Base-by-base conservation (phyloP, 352 stramenopile genomes). In the Globisporangium splendens region DNA sequence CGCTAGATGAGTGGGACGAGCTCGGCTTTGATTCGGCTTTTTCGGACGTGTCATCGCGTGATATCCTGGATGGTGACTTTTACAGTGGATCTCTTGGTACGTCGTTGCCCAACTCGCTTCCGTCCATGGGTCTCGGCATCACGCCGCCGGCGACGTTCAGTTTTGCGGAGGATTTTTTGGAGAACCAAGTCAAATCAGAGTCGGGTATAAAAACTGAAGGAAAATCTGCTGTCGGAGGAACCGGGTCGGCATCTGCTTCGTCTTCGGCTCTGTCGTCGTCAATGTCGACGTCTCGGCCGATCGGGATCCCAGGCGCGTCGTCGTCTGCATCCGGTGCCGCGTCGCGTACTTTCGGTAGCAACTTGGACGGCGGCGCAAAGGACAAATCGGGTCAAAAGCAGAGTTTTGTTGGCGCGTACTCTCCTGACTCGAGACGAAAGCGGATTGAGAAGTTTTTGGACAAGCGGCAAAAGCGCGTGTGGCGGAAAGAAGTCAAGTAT, bases 401-500 rank as follows among this genome's bases (percentile, higher is more conserved):
- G 43, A 77, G 77, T n/a, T 90, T 91, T 65, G 91, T 99, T 8
- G 96, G 96, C 24, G 95, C 92, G 8, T 99, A 99, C 72, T 98
- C 92, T 20, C 96, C 96, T 0, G 91, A 98, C 56, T 96, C 88
- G 38, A 77, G 96, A 54, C 88, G 88, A 62, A 89, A 97, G 63
- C 78, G 95, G 15, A 96, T 98, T 54, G 86, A 97, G 56, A 89
- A 95, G 56, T 98, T 98, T 67, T 64, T 98, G 42, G 89, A 97
- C 73, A 98, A 98, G 75, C 75, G 95, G 38, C 93, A 98, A 62
- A 94, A 98, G 57, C 88, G 96, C 46, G 92, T 98, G 67, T 98
- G 95, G 86, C 72, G 80, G 39, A 98, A 97, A 70, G 81, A 92
- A 54, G 95, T 99, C 42, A 98, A 98, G 73, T 99, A 99, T 64